Percentiles rank a stretch among this genome's conserved stretches.
These are phyloP conservation scores for Blastomyces gilchristii DNA, from an alignment of 2,329 filamentous ascomycete species.

Conservation along the genomic window DNA sequence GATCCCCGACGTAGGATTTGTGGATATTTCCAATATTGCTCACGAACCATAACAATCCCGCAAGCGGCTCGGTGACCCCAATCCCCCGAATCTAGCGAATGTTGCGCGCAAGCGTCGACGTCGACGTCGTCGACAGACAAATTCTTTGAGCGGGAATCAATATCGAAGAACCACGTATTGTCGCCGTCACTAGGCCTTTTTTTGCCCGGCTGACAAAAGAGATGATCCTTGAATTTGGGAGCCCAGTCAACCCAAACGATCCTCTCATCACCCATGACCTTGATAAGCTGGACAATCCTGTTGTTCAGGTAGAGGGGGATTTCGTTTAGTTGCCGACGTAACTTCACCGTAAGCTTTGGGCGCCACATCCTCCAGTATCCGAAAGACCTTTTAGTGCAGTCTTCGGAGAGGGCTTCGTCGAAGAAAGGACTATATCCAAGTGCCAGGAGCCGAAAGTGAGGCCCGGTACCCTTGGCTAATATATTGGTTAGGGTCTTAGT, in stretches of 20 bases:
- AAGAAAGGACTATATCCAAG: slow-evolving; percentile 20
- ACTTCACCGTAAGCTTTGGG: slow-evolving; percentile 16
- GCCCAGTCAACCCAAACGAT: slow-evolving; percentile 21
- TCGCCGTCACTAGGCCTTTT: slow-evolving; percentile 4
- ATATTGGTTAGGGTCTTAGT: slow-evolving; percentile 17
- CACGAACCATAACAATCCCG: slow-evolving; percentile 10
- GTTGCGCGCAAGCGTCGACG: slow-evolving; percentile 6
- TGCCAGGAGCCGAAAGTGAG: slow-evolving; percentile 18
- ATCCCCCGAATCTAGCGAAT: slow-evolving; percentile 5
- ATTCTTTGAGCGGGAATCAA: slow-evolving; percentile 12
- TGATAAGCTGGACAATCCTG: slow-evolving; percentile 18
- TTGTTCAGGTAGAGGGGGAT: slow-evolving; percentile 19
- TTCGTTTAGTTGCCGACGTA: slow-evolving; percentile 19
- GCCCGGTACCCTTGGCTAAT: slow-evolving; percentile 18
- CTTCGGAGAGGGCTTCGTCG: slow-evolving; percentile 16
- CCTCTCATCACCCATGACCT: slow-evolving; percentile 15
- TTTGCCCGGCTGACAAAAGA: slow-evolving; percentile 21
- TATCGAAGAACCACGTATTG: slow-evolving; percentile 23
- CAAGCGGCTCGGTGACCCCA: slow-evolving; percentile 12
- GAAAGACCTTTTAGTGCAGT: slow-evolving; percentile 13
- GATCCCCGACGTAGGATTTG: background rate
- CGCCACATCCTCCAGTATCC: slow-evolving; percentile 13
- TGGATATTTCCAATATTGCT: slow-evolving; percentile 2
- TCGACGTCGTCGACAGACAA: slow-evolving; percentile 6
- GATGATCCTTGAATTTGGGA: slow-evolving; percentile 19